Evolutionary conservation across 2,329 filamentous ascomycete genomes (phyloP).

Genomic region (Colletotrichum trifolii): DNA sequence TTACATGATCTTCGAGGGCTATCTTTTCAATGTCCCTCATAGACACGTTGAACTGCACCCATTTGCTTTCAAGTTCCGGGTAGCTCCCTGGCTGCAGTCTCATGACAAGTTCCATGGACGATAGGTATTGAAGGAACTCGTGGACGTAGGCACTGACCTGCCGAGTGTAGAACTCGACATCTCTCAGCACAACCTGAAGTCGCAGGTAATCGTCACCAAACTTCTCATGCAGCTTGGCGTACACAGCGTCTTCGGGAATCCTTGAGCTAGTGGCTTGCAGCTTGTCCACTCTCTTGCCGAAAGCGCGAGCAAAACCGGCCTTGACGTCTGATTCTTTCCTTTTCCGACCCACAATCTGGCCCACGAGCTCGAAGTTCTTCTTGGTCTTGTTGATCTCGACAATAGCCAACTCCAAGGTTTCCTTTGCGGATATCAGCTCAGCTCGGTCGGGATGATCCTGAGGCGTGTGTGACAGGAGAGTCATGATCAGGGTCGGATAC

Average conservation of each 20-base stretch:
- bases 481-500: slow-evolving; percentile 87
- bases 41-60: slow-evolving; percentile 89
- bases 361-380: slow-evolving; percentile 92
- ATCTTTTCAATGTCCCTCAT: slow-evolving; percentile 88
- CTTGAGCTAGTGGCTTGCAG: slow-evolving; percentile 72
- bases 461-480: slow-evolving; percentile 83
- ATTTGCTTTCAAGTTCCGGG: slow-evolving; percentile 91
- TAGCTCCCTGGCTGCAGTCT: slow-evolving; percentile 76
- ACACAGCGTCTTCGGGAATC: slow-evolving; percentile 82
- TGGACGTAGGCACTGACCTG: slow-evolving; percentile 83
- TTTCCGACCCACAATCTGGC: slow-evolving; percentile 86
- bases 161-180: slow-evolving; percentile 93
- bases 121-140: slow-evolving; percentile 82
- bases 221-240: slow-evolving; percentile 82
- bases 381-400: slow-evolving; percentile 95
- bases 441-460: slow-evolving; percentile 84
- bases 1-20: slow-evolving; percentile 86
- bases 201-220: slow-evolving; percentile 94
- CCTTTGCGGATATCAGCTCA: slow-evolving; percentile 66
- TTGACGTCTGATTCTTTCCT: slow-evolving; percentile 90
- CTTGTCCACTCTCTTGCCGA: slow-evolving; percentile 89
- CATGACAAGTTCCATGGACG: slow-evolving; percentile 86
- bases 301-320: slow-evolving; percentile 86
- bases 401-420: slow-evolving; percentile 72
- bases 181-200: slow-evolving; percentile 89